phyloP scores from a whole-genome alignment of 768 basidiomycete species.

The Kwoniella heveanensis region DNA sequence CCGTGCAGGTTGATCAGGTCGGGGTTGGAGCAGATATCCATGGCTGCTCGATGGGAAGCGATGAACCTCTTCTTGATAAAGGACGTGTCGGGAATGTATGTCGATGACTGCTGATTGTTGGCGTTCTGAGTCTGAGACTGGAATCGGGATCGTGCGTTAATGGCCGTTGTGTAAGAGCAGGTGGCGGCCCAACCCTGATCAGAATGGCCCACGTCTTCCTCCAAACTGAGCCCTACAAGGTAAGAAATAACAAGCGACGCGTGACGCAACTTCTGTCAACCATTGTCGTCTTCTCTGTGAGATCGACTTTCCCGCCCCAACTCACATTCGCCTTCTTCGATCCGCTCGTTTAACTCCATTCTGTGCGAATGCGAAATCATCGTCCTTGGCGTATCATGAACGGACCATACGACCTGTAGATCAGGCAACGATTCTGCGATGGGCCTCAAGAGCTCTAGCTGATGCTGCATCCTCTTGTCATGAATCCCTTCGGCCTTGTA shows the following conservation, averaged over 20 bases:
- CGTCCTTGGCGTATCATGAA: slow-evolving; percentile 27
- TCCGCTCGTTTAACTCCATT: slow-evolving; percentile 21
- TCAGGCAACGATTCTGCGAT: slow-evolving; percentile 28
- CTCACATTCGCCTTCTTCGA: slow-evolving; percentile 34
- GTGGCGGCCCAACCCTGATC: slow-evolving; percentile 28
- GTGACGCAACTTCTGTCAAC: too few relatives aligned
- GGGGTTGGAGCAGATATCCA: slow-evolving; percentile 32
- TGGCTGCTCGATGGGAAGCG: slow-evolving; percentile 34
- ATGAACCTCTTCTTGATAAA: slow-evolving; percentile 35
- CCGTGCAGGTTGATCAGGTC: slow-evolving; percentile 25
- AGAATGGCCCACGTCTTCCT: slow-evolving; percentile 23
- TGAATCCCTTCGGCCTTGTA: slow-evolving; percentile 15
- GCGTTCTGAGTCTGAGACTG: neutral
- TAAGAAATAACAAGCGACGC: too few relatives aligned
- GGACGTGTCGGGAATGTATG: slow-evolving; percentile 12
- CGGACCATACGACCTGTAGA: slow-evolving; percentile 21
- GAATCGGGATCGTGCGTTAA: slow-evolving; percentile 1
- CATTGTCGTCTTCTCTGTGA: neutral
- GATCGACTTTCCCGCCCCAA: neutral
- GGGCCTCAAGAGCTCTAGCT: slow-evolving; percentile 27
- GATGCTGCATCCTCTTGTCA: slow-evolving; percentile 23
- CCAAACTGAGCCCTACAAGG: slow-evolving; percentile 8
- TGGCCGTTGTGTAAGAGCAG: slow-evolving; percentile 23
- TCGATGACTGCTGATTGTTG: neutral
- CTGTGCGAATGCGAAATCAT: slow-evolving; percentile 29